Evolutionary conservation across 805 yeast species (phyloP).

Genomic region (Torulaspora delbrueckii): DNA sequence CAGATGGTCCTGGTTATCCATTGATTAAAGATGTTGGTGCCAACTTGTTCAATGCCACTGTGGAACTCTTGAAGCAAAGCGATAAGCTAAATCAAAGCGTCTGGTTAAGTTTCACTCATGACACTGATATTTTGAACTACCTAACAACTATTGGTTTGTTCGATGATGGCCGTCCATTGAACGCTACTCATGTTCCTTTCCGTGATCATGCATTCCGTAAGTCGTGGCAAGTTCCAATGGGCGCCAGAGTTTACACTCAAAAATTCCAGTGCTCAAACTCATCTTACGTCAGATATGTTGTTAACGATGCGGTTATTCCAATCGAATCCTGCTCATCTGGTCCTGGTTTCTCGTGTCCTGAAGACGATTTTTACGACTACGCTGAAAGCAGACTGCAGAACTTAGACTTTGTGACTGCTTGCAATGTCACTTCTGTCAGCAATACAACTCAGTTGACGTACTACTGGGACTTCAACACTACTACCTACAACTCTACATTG

Average conservation of each 20-base stretch:
- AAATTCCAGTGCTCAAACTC: constrained; percentile 41
- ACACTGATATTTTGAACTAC: constrained; percentile 57
- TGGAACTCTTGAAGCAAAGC: constrained; percentile 47
- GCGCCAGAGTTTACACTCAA: constrained; percentile 49
- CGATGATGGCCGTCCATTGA: constrained; percentile 37
- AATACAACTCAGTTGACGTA: constrained; percentile 22
- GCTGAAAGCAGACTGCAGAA: constrained; percentile 33
- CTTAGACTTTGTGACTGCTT: constrained; percentile 32
- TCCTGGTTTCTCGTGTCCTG: constrained; percentile 49
- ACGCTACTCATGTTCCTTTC: constrained; percentile 43
- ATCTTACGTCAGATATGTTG: constrained; percentile 44
- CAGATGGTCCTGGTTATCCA: constrained; percentile 59
- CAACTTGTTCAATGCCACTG: constrained; percentile 49
- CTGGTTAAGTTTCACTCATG: constrained; percentile 72
- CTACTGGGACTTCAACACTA: constrained; percentile 21
- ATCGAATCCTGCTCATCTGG: constrained; percentile 46
- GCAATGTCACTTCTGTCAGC: constrained; percentile 24
- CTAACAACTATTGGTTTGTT: constrained; percentile 60
- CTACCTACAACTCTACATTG: constrained; percentile 19
- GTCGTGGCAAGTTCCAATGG: constrained; percentile 53
- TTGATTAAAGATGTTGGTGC: constrained; percentile 56
- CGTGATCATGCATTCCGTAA: constrained; percentile 42
- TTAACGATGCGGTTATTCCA: constrained; percentile 55
- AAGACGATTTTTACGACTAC: constrained; percentile 33
- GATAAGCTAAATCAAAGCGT: constrained; percentile 48